Evolutionary conservation across 805 yeast species (phyloP).

Genomic region (Yarrowia sp.): DNA sequence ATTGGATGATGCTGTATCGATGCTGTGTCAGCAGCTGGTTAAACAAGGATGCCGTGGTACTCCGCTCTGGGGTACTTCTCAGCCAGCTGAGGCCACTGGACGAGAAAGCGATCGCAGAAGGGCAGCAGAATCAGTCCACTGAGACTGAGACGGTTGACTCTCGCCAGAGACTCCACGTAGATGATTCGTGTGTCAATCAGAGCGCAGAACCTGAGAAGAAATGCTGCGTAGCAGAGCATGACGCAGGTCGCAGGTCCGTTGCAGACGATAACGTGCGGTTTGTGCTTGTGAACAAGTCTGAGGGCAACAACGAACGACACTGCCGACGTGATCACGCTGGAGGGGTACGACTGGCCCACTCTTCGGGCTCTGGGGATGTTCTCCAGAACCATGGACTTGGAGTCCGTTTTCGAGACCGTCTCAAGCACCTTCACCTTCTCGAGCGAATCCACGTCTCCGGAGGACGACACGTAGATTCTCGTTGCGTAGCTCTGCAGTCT

Average conservation of each 20-base stretch:
- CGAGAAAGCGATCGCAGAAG: slow-evolving; percentile 72
- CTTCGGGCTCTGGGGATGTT: slow-evolving; percentile 54
- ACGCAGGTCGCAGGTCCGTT: slow-evolving; percentile 87
- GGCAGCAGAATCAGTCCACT: slow-evolving; percentile 73
- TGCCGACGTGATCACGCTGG: slow-evolving; percentile 49
- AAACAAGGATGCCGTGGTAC: slow-evolving; percentile 75
- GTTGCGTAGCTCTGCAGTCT: slow-evolving; percentile 34
- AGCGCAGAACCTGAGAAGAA: slow-evolving; percentile 45
- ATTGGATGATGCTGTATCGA: neutral
- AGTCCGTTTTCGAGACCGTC: neutral
- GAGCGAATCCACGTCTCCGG: slow-evolving; percentile 53
- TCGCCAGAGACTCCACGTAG: slow-evolving; percentile 83
- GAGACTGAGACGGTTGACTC: slow-evolving; percentile 71
- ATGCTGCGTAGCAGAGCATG: slow-evolving; percentile 60
- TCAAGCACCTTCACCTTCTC: slow-evolving; percentile 36
- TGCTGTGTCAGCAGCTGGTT: too few relatives aligned
- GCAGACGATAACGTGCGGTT: slow-evolving; percentile 41
- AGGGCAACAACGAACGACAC: slow-evolving; percentile 41
- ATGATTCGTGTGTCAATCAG: slow-evolving; percentile 53
- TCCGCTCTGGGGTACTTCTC: slow-evolving; percentile 57
- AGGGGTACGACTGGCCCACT: slow-evolving; percentile 54
- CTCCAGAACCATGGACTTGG: slow-evolving; percentile 32
- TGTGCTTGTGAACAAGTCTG: neutral
- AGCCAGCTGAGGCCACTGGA: slow-evolving; percentile 79
- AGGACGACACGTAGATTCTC: slow-evolving; percentile 44